Percentiles rank a stretch among this genome's conserved stretches.
Conservation (phyloP, 1,284 basidiomycete species). For the Pterulicium gracile region DNA sequence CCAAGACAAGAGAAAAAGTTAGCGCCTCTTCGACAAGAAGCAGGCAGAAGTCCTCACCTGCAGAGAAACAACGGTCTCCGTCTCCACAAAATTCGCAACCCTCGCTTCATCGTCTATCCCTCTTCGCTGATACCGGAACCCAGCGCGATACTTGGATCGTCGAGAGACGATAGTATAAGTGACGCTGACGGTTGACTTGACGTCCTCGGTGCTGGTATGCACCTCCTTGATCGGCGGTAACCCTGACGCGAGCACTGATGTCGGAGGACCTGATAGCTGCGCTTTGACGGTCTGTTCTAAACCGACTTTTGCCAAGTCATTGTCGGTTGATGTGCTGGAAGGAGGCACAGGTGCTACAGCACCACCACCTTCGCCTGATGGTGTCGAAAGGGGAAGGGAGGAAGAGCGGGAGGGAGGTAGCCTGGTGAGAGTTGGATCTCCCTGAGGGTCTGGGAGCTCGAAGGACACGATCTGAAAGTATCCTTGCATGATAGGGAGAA, state of each 20-base stretch:
- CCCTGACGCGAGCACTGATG: neutral
- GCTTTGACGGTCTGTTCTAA: neutral
- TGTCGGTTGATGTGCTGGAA: neutral
- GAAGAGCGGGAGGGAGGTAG: neutral
- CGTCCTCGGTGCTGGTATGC: slow-evolving; percentile 21
- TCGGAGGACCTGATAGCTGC: neutral
- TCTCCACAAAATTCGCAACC: slow-evolving; percentile 89
- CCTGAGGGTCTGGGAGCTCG: slow-evolving; percentile 40
- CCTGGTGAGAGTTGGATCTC: neutral
- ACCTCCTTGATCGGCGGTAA: slow-evolving; percentile 30
- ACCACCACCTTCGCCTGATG: neutral
- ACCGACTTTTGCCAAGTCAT: neutral
- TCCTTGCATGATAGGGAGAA: slow-evolving; percentile 85
- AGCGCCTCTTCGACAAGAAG: neutral
- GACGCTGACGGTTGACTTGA: slow-evolving; percentile 18
- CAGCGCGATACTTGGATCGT: slow-evolving; percentile 84
- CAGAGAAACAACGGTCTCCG: slow-evolving; percentile 78
- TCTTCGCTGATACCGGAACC: slow-evolving; percentile 90
- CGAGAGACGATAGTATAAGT: slow-evolving; percentile 75
- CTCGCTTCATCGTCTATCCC: slow-evolving; percentile 83
- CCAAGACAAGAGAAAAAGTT: slow-evolving; percentile 8
- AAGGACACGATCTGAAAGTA: slow-evolving; percentile 70
- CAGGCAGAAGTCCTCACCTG: slow-evolving; percentile 35
- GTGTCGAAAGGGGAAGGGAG: neutral
- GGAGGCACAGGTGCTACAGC: neutral